A percentile compares a stretch with the other conserved stretches of the same genome.
Evolutionary conservation across 805 yeast genomes (phyloP).

Genomic region (Wickerhamomyces alni): DNA sequence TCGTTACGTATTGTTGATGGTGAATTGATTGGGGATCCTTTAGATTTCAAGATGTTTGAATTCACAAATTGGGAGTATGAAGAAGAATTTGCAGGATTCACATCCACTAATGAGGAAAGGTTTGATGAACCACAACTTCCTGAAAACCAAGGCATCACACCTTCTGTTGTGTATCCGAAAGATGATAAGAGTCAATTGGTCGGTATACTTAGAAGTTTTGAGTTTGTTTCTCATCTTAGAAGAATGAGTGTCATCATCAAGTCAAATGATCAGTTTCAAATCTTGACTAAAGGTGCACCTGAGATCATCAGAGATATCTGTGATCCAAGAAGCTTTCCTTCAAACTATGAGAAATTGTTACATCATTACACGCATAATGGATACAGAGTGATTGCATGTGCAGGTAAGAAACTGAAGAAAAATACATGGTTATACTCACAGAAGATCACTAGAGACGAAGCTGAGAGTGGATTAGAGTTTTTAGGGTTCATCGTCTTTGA

Average conservation of each 20-base stretch:
- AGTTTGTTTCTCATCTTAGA: conserved; percentile 77
- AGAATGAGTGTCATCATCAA: conserved; percentile 84
- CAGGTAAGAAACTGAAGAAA: conserved; percentile 47
- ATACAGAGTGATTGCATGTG: conserved; percentile 92
- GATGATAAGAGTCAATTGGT: conserved; percentile 32
- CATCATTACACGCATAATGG: conserved; percentile 91
- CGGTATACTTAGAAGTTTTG: conserved; percentile 56
- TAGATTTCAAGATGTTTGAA: conserved; percentile 89
- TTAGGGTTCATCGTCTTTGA: conserved; percentile 90
- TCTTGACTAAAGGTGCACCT: conserved; percentile 94
- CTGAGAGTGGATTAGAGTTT: conserved; percentile 67
- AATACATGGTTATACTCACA: conserved; percentile 45
- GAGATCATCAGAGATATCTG: conserved; percentile 85
- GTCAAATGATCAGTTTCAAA: conserved; percentile 36
- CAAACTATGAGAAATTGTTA: conserved; percentile 63
- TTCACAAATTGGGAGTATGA: conserved; percentile 74
- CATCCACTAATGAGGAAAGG: conserved; percentile 31
- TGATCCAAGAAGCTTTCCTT: conserved; percentile 62
- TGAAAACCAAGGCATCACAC: conserved; percentile 37
- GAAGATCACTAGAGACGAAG: conserved; percentile 49
- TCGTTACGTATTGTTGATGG: conserved; percentile 75
- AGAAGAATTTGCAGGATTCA: conserved; percentile 52
- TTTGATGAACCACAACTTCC: conserved; percentile 34
- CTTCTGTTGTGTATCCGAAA: conserved; percentile 44
- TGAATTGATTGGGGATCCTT: conserved; percentile 87